These are phyloP conservation scores for Penicillium sp. DNA, from an alignment of 2,329 filamentous ascomycete genomes.

Conservation along the genomic window DNA sequence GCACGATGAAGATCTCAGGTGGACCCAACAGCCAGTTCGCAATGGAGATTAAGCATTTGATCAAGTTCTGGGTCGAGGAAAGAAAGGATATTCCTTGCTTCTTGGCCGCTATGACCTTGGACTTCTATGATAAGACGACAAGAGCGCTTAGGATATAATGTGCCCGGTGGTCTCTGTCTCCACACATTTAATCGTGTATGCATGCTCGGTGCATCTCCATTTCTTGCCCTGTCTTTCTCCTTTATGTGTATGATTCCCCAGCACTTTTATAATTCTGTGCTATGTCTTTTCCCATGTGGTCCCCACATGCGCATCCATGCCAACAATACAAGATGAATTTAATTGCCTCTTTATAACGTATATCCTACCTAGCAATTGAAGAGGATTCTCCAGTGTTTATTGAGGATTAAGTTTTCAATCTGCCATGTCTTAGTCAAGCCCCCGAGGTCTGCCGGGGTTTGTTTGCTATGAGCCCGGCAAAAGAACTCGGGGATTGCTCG, in stretches of 20 bases:
- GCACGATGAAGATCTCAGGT: constrained; percentile 97
- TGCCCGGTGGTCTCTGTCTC: neutral
- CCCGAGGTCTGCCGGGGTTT: too few relatives aligned
- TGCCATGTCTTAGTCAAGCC: too few relatives aligned
- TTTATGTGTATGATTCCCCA: constrained; percentile 32
- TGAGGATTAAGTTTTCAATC: too few relatives aligned
- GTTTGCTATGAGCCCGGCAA: too few relatives aligned
- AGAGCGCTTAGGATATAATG: constrained; percentile 42
- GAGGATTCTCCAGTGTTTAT: too few relatives aligned
- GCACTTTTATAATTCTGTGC: constrained; percentile 27
- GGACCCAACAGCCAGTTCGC: constrained; percentile 88
- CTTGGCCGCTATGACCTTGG: constrained; percentile 84
- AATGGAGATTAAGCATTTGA: constrained; percentile 78
- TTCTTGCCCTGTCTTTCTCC: constrained; percentile 12
- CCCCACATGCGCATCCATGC: neutral
- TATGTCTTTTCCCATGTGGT: constrained; percentile 21
- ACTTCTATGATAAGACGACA: constrained; percentile 77
- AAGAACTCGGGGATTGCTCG: too few relatives aligned
- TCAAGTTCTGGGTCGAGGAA: constrained; percentile 95
- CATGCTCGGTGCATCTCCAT: neutral
- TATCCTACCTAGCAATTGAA: too few relatives aligned
- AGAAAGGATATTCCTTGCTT: constrained; percentile 94
- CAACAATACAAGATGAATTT: constrained; percentile 1
- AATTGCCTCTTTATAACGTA: too few relatives aligned
- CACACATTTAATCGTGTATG: neutral